phyloP scores from a whole-genome alignment of 345 rosid genomes.

The Citrus trifoliata region DNA sequence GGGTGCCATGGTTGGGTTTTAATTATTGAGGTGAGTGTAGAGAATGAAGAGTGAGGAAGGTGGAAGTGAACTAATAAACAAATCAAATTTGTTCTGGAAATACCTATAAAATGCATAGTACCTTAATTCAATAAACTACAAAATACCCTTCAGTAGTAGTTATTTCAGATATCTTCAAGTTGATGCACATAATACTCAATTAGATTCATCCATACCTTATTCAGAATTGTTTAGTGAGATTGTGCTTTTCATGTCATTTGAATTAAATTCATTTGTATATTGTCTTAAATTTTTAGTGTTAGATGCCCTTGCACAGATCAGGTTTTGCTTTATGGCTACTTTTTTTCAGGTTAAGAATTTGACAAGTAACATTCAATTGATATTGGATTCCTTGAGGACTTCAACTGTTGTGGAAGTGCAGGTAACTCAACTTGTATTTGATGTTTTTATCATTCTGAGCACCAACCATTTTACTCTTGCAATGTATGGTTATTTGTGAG shows the following conservation, averaged over 20 bases:
- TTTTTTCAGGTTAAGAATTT: slow-evolving; percentile 57
- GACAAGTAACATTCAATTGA: slow-evolving; percentile 49
- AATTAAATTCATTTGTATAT: background rate
- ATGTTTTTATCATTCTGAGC: background rate
- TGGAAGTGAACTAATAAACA: background rate
- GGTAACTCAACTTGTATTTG: slow-evolving; percentile 29
- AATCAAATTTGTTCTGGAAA: background rate
- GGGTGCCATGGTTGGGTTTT: background rate
- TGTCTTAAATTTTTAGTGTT: background rate
- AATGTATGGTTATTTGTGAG: background rate
- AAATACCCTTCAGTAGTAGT: background rate
- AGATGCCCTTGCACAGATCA: slow-evolving; percentile 9
- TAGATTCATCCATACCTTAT: background rate
- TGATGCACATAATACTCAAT: background rate
- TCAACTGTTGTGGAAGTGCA: slow-evolving; percentile 69
- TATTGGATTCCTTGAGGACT: slow-evolving; percentile 57
- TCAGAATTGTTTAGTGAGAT: background rate
- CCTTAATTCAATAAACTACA: background rate
- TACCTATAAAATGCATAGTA: background rate
- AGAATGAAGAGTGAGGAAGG: background rate
- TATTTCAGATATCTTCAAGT: background rate
- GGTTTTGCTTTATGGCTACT: slow-evolving; percentile 6
- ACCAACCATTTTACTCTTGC: background rate
- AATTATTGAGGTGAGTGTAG: background rate
- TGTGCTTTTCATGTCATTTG: background rate